Evolutionary conservation across 345 rosid species (phyloP), one percentile per base, ranked within the genome.

Genomic region (Mangifera indica): DNA sequence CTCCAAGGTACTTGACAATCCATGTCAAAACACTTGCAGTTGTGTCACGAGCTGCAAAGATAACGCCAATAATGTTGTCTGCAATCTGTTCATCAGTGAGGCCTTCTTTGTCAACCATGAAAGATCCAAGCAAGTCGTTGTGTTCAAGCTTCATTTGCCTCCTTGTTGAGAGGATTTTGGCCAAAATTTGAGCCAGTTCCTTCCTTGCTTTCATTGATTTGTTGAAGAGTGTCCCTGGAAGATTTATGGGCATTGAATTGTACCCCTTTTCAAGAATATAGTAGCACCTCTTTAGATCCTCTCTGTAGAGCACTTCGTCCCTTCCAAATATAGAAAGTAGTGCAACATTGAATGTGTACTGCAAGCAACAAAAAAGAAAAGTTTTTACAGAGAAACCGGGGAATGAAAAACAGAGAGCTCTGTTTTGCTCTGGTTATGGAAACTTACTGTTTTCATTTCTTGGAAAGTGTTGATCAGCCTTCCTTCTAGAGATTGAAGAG

Each of bases 241-340:
- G 81, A 67, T 92, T 89, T 8, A 95, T 76, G 17, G 97, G 98
- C 98, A 95, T 89, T n/a, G 99, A 95, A 73, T 95, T 95, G 87
- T 95, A 95, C 0, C 97, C 99, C 69, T 89, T 84, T 72, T 95
- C 99, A 10, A 95, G 92, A 80, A 89, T 79, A 88, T 92, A 90
- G 83, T 95, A 95, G 60, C 93, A 89, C 71, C 86, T 77, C 75
- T 90, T 92, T 46, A 92, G 88, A 75, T 95, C 98, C 60, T 87
- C 93, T 73, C 93, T 76, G 87, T 87, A 87, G 2, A 80, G 49
- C 15, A 80, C 80, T 42, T 81, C 91, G 59, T 91, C 95, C 62
- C 84, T 83, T 32, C 97, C 97, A n/a, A 93, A 88, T 65, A 93
- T 89, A 5, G 95, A 91, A 1, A 85, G 91, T 6, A 91, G 57